Evolutionary conservation across 352 stramenopile genomes (phyloP), one percentile per base, ranked within the genome.

Genomic region (Globisporangium alternatum): DNA sequence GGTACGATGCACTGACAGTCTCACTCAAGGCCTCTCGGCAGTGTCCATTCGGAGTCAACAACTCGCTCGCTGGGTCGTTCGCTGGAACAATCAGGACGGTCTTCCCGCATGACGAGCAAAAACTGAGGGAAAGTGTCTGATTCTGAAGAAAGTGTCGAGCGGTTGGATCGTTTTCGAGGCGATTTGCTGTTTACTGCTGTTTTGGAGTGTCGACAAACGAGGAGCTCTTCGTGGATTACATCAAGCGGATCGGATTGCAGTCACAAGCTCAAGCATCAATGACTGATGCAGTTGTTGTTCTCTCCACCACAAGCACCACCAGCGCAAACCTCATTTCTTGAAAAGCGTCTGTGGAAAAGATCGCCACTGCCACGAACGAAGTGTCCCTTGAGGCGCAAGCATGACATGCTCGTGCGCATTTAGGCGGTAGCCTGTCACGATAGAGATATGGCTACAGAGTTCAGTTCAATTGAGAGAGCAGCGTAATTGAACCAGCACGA

Each of bases 121-220:
- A n/a, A 30, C 19, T 19, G n/a, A 37, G n/a, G 13, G 13, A 47
- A 59, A 59, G n/a, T 45, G 53, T 59, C 53, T 59, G 53, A 22
- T 59, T 25, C 15, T 59, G 33, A 21, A 48, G 43, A 48, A 48
- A 21, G 15, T 41, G 35, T 41, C 35, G 33, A 47, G 41, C 41
- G 13, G 25, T 28, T 28, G 25, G 25, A 44, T 44, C 39, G 39
- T 10, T 44, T 44, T 44, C 13, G 39, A 44, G 39, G 39, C 41
- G 17, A 48, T 8, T 21, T 48, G 41, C 13, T 48, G 15, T 10
- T 41, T 7, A 7, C 15, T 45, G 39, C 3, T 9, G 5, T 47
- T 47, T 47, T 47, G 41, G 41, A 22, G 41, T 21, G 41, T 22
- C 17, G 41, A 47, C 41, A 17, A 22, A 5, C 19, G 22, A 48